Conservation (phyloP, 345 rosid genomes). For the Passiflora organensis region DNA sequence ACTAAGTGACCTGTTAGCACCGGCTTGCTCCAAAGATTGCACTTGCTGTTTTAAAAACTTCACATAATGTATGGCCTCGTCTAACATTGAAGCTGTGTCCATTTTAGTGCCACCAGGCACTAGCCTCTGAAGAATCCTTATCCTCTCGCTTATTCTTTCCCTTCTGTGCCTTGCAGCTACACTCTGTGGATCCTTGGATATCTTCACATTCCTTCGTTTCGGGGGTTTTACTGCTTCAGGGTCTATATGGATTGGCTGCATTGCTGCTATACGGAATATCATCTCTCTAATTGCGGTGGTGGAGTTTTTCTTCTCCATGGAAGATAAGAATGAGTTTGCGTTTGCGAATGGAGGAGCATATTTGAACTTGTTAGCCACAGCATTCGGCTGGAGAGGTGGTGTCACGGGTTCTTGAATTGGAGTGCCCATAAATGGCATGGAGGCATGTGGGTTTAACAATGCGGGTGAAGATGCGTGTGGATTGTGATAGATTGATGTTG, state of each 20-base stretch:
- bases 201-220: conserved; percentile 75
- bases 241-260: conserved; percentile 86
- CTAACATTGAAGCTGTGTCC: conserved; percentile 96
- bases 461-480: background rate
- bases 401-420: conserved; percentile 25
- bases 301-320: conserved; percentile 24
- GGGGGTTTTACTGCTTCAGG: conserved; percentile 87
- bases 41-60: conserved; percentile 86
- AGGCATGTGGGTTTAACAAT: background rate
- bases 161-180: conserved; percentile 87
- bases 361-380: conserved; percentile 7
- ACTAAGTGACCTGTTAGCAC: conserved; percentile 33
- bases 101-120: conserved; percentile 98
- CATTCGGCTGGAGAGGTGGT: conserved; percentile 3
- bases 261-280: conserved; percentile 79
- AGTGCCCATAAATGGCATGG: conserved; percentile 14
- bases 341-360: conserved; percentile 12
- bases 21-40: conserved; percentile 67
- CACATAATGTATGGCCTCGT: conserved; percentile 89
- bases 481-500: conserved; percentile 6
- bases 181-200: conserved; percentile 93
- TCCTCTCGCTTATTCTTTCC: conserved; percentile 84
- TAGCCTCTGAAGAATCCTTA: conserved; percentile 82
- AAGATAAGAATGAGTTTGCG: conserved; percentile 31
- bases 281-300: conserved; percentile 83